Percentiles rank a stretch among this genome's conserved stretches.
Evolutionary conservation across 495 filamentous ascomycete genomes (phyloP).

Genomic region (Penicillium pulvis): DNA sequence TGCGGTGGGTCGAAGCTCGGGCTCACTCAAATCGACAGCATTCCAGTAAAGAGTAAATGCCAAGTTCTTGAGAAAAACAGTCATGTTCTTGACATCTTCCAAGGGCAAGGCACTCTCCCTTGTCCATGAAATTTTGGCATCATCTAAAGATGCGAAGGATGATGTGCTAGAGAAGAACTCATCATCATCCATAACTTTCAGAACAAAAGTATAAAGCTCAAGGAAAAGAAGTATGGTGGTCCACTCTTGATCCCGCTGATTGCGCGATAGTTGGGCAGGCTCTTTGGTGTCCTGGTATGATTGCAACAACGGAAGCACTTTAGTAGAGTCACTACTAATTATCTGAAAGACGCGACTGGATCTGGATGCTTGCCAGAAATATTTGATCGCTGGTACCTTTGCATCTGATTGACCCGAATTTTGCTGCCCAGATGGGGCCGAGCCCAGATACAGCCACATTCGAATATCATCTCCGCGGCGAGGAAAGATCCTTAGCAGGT

Average conservation of each 20-base stretch:
- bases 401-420: slow-evolving; percentile 37
- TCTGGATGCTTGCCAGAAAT: slow-evolving; percentile 81
- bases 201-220: slow-evolving; percentile 88
- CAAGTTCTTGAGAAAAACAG: slow-evolving; percentile 88
- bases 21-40: slow-evolving; percentile 63
- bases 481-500: slow-evolving; percentile 84
- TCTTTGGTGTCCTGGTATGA: slow-evolving; percentile 28
- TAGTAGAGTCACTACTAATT: slow-evolving; percentile 60
- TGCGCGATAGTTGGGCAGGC: slow-evolving; percentile 19
- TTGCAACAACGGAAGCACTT: slow-evolving; percentile 60
- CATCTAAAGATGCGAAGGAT: slow-evolving; percentile 37
- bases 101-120: slow-evolving; percentile 71
- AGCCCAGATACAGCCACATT: slow-evolving; percentile 90
- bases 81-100: slow-evolving; percentile 70
- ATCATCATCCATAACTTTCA: slow-evolving; percentile 93
- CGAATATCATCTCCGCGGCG: slow-evolving; percentile 83
- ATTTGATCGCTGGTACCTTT: slow-evolving; percentile 74
- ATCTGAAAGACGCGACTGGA: slow-evolving; percentile 65
- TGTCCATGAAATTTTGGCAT: slow-evolving; percentile 47
- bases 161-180: slow-evolving; percentile 50
- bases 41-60: slow-evolving; percentile 90
- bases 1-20: slow-evolving; percentile 44
- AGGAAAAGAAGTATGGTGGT: slow-evolving; percentile 86
- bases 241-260: slow-evolving; percentile 73
- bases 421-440: slow-evolving; percentile 51